Conservation (phyloP, 495 filamentous ascomycete genomes). For the Aspergillus homomorphus region DNA sequence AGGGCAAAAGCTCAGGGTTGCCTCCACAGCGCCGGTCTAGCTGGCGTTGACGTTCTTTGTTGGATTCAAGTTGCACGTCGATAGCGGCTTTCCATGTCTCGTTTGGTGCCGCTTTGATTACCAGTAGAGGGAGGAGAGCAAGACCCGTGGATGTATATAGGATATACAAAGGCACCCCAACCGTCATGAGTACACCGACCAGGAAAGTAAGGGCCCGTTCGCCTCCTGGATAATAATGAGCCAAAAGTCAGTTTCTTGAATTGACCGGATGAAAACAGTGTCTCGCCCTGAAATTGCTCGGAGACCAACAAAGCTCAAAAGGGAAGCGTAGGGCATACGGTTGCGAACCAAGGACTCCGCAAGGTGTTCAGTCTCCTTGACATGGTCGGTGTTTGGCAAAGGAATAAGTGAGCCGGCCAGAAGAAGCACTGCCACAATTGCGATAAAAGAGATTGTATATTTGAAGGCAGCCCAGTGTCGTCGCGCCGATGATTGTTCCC, state of each 20-base stretch:
- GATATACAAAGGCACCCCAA: conserved; percentile 81
- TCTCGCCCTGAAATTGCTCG: background rate
- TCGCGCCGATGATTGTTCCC: conserved; percentile 63
- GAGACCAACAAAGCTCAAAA: background rate
- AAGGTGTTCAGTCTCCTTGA: conserved; percentile 84
- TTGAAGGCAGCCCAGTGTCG: conserved; percentile 81
- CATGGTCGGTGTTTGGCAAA: conserved; percentile 58
- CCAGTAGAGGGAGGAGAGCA: conserved; percentile 79
- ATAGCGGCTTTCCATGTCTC: conserved; percentile 73
- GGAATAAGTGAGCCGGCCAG: conserved; percentile 92
- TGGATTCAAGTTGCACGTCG: conserved; percentile 72
- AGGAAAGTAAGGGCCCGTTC: conserved; percentile 90
- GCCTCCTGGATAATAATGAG: conserved; percentile 54
- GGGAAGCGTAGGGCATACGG: conserved; percentile 46
- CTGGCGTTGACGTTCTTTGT: conserved; percentile 87
- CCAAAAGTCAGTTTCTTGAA: background rate
- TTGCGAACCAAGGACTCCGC: conserved; percentile 78
- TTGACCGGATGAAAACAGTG: background rate
- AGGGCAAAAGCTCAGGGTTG: conserved; percentile 65
- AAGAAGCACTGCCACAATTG: conserved; percentile 78
- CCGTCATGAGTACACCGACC: conserved; percentile 76
- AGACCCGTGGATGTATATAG: conserved; percentile 87
- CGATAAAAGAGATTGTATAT: conserved; percentile 83
- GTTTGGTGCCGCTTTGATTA: conserved; percentile 85
- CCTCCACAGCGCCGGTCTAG: conserved; percentile 83